These are phyloP conservation scores for Russula compacta DNA, from an alignment of 768 basidiomycete genomes.

Conservation along the genomic window DNA sequence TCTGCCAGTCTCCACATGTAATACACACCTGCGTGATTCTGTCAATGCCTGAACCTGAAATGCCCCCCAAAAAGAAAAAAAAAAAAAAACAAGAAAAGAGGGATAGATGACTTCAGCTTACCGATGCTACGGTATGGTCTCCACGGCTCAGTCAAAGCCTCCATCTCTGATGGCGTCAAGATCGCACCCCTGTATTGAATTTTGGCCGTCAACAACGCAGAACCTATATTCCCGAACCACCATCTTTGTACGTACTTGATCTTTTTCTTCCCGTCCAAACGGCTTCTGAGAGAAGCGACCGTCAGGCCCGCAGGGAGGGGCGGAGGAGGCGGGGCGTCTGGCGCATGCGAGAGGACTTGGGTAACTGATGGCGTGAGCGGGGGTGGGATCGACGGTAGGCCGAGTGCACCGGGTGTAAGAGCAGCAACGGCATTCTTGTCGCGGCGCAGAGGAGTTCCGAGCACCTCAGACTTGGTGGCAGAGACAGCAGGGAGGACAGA, in stretches of 20 bases:
- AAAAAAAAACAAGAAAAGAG: too few relatives aligned
- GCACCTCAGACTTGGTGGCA: not conserved
- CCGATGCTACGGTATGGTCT: slow-evolving; percentile 76
- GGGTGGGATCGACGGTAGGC: slow-evolving; percentile 38
- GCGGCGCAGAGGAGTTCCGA: slow-evolving; percentile 4
- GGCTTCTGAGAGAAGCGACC: slow-evolving; percentile 44
- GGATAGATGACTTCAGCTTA: slow-evolving; percentile 26
- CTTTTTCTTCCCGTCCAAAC: slow-evolving; percentile 62
- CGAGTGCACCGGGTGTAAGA: slow-evolving; percentile 14
- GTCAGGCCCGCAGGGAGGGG: slow-evolving; percentile 54
- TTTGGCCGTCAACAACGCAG: not conserved
- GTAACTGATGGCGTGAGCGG: slow-evolving; percentile 64
- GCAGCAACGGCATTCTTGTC: not conserved
- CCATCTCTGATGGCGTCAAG: slow-evolving; percentile 77
- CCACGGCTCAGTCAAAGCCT: slow-evolving; percentile 66
- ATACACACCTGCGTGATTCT: slow-evolving; percentile 47
- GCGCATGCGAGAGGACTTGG: slow-evolving; percentile 36
- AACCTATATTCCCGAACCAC: not conserved
- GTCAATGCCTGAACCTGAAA: not conserved
- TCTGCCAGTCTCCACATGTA: slow-evolving; percentile 83
- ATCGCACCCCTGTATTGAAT: slow-evolving; percentile 48
- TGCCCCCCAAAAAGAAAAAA: not conserved
- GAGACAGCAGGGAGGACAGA: not conserved
- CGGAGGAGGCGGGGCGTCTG: slow-evolving; percentile 22
- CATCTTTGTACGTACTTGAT: slow-evolving; percentile 44